Evolutionary conservation across 371 early-diverging fungal species (phyloP), one percentile per base, ranked within the genome.

Genomic region (Mortierella sp.): DNA sequence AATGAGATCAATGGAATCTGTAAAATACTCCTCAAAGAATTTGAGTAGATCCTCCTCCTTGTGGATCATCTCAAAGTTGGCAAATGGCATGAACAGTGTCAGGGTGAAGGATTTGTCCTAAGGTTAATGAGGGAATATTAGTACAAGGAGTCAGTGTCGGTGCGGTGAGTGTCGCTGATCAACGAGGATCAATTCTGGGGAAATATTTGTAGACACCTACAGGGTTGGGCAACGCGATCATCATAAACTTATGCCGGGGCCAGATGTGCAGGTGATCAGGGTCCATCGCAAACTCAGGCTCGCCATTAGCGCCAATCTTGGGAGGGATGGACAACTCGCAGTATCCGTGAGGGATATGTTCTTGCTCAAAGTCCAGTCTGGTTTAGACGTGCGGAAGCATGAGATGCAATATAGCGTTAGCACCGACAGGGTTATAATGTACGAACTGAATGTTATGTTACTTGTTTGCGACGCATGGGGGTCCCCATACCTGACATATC

Each of bases 211-310:
- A n/a, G n/a, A n/a, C 3, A 43, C 82, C 65, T 81, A 92, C 94
- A 56, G 88, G 86, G 80, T 97, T 97, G 44, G 97, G 97, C 32
- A 96, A 84, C 1, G 98, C 99, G 67, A 98, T 98, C 81, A 98
- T 81, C 97, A 97, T 97, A 62, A 94, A 97, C 6, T 92, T 88
- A 49, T 95, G 91, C 15, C 95, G 84, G 0, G 99, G 99, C 99
- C 99, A 99, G 58, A 99, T 99, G 80, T 99, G 99, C 56, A 99
- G 84, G 70, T 96, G 96, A 70, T 94, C 86, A 2, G 94, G 90
- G 68, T 93, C 90, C 86, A 97, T 90, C 15, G 89, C 90, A 82
- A 91, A 97, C 8, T 88, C 86, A 3, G 82, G 83, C 52, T 85
- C 60, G 8, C 87, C 86, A 27, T 86, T 64, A 15, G 73, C 79